Evolutionary conservation across 2,329 filamentous ascomycete species (phyloP), one percentile per base, ranked within the genome.

Genomic region (Hypoxylon rubiginosum): DNA sequence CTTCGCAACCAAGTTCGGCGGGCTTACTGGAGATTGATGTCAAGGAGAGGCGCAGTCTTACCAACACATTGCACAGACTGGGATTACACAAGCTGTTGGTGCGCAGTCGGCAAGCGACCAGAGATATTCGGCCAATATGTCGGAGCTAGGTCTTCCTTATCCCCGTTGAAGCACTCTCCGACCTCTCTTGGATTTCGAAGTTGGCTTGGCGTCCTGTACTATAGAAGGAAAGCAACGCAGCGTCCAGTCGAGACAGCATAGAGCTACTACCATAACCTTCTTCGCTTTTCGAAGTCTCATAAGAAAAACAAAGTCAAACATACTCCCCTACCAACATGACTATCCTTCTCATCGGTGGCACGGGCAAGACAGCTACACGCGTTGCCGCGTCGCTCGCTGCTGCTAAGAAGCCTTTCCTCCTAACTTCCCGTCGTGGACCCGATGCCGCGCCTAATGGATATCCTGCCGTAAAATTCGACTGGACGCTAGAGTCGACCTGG

Each of bases 361-460:
- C 55, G 17, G 71, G 71, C 55, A 71, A 72, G 55, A 72, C 71
- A n/a, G 60, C 69, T 10, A 30, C 61, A 3, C 71, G 71, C 50
- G 32, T 72, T 24, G 67, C 69, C 13, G 56, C 62, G 10, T 58
- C 65, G 34, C 62, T 72, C 13, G 50, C 58, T 8, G 63, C 59
- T 3, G 54, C 39, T 45, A 67, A 67, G 45, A 66, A 53, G 39
- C 64, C 71, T 15, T 71, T 65, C 41, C 56, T 72, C 51, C 17
- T 72, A 48, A 64, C 43, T 36, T 66, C 67, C 8, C 67, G 71
- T 39, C 57, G 41, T 3, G 66, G 63, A 21, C 62, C 65, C 59
- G 41, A 30, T 48, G 49, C 50, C 43, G 45, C 19, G 13, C 26
- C 65, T 5, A 52, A 57, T 50, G 62, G 39, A 10, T 19, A 66